Evolutionary conservation across 768 basidiomycete species (phyloP).

Genomic region (Thelephora ganbajun): DNA sequence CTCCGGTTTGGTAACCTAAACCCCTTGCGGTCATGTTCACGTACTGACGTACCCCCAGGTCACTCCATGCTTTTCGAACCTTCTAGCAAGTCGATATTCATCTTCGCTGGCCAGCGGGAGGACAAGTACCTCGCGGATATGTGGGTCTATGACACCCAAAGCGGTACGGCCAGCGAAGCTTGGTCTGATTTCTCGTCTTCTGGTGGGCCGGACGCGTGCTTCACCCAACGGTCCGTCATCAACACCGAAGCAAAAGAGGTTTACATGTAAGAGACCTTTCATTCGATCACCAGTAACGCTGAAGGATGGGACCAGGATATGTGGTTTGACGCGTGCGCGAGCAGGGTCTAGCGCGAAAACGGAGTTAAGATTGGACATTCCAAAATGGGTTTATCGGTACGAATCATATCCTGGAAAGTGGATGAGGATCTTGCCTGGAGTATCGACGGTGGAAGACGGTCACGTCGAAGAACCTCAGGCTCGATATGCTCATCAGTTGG

Average conservation of each 20-base stretch:
- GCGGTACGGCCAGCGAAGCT: conserved; percentile 42
- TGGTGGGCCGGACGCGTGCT: conserved; percentile 60
- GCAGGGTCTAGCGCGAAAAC: conserved; percentile 21
- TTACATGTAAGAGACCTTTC: conserved; percentile 43
- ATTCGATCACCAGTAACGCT: background rate
- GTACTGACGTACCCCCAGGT: conserved; percentile 22
- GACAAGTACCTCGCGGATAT: conserved; percentile 61
- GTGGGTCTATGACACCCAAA: conserved; percentile 55
- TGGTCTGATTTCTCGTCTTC: conserved; percentile 45
- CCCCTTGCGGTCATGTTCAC: background rate
- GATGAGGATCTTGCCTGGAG: conserved; percentile 38
- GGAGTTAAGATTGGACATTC: conserved; percentile 30
- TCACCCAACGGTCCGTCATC: conserved; percentile 62
- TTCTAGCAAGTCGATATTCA: conserved; percentile 39
- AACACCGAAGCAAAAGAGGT: conserved; percentile 51
- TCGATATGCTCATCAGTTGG: conserved; percentile 69
- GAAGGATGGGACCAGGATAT: conserved; percentile 29
- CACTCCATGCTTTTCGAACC: conserved; percentile 77
- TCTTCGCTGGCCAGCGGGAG: conserved; percentile 63
- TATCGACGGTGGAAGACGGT: background rate
- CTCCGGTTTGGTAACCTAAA: conserved; percentile 41
- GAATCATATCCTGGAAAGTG: conserved; percentile 43
- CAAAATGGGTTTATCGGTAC: conserved; percentile 62
- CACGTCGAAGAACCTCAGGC: conserved; percentile 34
- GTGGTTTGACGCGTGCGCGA: conserved; percentile 37